Base-by-base conservation (phyloP, 2,329 filamentous ascomycete genomes). In the Ophiocordyceps unilateralis region DNA sequence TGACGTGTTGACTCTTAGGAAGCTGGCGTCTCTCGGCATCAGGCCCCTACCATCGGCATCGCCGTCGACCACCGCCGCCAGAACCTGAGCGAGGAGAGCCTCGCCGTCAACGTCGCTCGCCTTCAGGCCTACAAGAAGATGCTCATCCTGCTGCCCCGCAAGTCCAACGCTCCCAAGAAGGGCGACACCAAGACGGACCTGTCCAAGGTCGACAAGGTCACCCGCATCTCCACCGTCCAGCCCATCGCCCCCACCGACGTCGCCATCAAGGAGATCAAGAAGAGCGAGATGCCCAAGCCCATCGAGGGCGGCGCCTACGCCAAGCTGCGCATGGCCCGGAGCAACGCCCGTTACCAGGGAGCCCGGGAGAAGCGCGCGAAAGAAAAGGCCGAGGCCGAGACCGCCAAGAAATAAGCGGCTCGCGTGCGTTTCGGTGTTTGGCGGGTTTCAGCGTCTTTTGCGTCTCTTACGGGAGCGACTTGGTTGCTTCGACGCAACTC, bases 81-180 rank as follows among this genome's bases (percentile, higher is more conserved):
- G 74, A 98, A 96, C 78, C 82, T 93, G 62, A 91, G 82, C 63
- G 85, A 93, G 74, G 91, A 96, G 78, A 83, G 83, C 54, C 81
- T 96, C 59, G 76, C 85, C 67, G 76, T 76, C 76, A 98, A 98
- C 72, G 89, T 98, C 59, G 83, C 83, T 68, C 91, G 91, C 64
- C 86, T 98, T 64, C 88, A 95, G 79, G 86, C 86, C 66, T 98
- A 94, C 87, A 84, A 83, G 74, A 78, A 82, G 64, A 86, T 87
- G 63, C 74, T 98, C 62, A 94, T 98, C 67, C 78, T 98, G 65
- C 95, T 98, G 78, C 91, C 91, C 65, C 86, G 87, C 76, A 87
- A 85, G 71, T 78, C 78, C 65, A 88, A 88, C 71, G 80, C 91
- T 72, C 78, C 81, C 72, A 95, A 94, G 85, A 82, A 83, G 66